phyloP scores from a whole-genome alignment of 139 green algal species.

The Chlamydomonas schloesseri region DNA sequence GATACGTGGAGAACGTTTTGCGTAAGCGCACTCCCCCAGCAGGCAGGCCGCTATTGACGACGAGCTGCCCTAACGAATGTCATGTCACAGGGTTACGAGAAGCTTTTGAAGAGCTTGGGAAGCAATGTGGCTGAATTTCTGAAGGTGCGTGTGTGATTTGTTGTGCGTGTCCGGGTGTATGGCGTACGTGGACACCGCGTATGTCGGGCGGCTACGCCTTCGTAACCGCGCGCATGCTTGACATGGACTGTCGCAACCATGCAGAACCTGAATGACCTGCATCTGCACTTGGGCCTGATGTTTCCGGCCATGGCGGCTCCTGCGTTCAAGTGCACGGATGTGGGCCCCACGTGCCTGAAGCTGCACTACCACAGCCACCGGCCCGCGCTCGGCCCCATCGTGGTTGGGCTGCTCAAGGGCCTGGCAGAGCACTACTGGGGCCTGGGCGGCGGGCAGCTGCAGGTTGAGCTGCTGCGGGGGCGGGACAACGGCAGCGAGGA shows the following conservation, averaged over 20 bases:
- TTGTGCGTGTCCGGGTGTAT: no score
- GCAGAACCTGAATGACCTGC: constrained; percentile 67
- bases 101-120: constrained; percentile 58
- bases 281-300: constrained; percentile 56
- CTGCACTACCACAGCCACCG: constrained; percentile 62
- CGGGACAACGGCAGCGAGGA: constrained; percentile 45
- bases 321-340: constrained; percentile 56
- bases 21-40: no score
- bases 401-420: constrained; percentile 48
- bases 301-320: constrained; percentile 55
- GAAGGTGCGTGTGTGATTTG: background rate
- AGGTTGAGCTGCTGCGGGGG: constrained; percentile 46
- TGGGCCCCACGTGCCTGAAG: constrained; percentile 47
- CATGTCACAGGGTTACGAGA: constrained; percentile 61
- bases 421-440: constrained; percentile 40
- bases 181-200: no score
- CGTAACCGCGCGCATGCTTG: no score
- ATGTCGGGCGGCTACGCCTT: no score
- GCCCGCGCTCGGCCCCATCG: constrained; percentile 54
- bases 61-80: no score
- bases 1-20: no score
- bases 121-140: constrained; percentile 63
- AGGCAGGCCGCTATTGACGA: no score
- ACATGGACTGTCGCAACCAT: background rate
- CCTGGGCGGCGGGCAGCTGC: constrained; percentile 16